A percentile compares a stretch with the other conserved stretches of the same genome.
These are phyloP conservation scores for Corrigiola litoralis DNA, from an alignment of 179 eudicot species.

Conservation along the genomic window DNA sequence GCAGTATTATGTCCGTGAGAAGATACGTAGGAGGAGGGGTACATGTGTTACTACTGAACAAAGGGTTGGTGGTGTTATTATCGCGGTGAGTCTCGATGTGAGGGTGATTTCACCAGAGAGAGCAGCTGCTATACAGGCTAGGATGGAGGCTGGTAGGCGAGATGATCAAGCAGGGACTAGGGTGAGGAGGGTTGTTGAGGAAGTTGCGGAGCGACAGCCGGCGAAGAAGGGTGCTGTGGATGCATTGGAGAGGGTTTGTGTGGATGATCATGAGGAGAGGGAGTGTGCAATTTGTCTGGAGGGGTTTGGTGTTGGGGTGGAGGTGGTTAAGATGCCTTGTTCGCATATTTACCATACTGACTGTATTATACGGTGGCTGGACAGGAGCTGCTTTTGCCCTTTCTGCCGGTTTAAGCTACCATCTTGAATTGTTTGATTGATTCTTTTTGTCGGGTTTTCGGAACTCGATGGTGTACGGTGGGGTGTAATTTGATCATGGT, in stretches of 20 bases:
- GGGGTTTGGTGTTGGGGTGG: slow-evolving; percentile 12
- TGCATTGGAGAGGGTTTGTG: slow-evolving; percentile 22
- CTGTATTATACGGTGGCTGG: slow-evolving; percentile 33
- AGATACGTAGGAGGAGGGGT: slow-evolving; percentile 7
- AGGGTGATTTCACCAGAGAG: slow-evolving; percentile 7
- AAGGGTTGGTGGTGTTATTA: slow-evolving; percentile 2
- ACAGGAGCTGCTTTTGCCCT: slow-evolving; percentile 32
- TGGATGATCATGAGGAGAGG: slow-evolving; percentile 4
- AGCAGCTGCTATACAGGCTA: slow-evolving; percentile 15
- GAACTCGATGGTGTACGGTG: too few species aligned
- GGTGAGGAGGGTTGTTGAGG: slow-evolving; percentile 12
- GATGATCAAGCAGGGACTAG: neutral
- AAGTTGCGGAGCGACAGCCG: slow-evolving; percentile 4
- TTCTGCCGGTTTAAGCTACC: slow-evolving; percentile 38
- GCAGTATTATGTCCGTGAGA: slow-evolving; percentile 12
- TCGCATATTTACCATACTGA: slow-evolving; percentile 27
- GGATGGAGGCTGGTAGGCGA: slow-evolving; percentile 16
- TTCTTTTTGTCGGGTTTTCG: neutral
- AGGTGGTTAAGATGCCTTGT: slow-evolving; percentile 35
- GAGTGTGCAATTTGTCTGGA: slow-evolving; percentile 40
- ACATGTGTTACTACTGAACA: too few species aligned
- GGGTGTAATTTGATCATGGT: too few species aligned
- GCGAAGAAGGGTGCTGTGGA: slow-evolving; percentile 30
- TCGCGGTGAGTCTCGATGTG: slow-evolving; percentile 18
- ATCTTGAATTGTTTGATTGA: slow-evolving; percentile 4